Evolutionary conservation across 805 yeast genomes (phyloP).

Genomic region (Ogataea corticis): DNA sequence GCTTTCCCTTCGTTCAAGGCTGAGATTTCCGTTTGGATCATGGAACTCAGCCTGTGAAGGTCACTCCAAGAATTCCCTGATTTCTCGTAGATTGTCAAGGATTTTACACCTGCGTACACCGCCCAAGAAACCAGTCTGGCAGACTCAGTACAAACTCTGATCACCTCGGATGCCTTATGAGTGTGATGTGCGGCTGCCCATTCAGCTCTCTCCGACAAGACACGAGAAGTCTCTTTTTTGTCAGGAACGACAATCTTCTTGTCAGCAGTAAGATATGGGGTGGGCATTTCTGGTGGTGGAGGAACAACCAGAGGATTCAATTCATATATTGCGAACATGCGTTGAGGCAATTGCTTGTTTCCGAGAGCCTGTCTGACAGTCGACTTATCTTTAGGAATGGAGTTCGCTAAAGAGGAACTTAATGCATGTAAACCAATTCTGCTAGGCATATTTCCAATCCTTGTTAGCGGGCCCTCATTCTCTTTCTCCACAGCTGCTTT

Average conservation of each 20-base stretch:
- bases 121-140: slow-evolving; percentile 36
- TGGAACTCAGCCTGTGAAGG: slow-evolving; percentile 23
- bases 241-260: slow-evolving; percentile 41
- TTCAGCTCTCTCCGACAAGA: slow-evolving; percentile 37
- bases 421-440: slow-evolving; percentile 19
- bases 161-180: slow-evolving; percentile 43
- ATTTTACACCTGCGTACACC: slow-evolving; percentile 25
- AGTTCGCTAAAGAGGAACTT: slow-evolving; percentile 21
- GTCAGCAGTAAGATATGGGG: slow-evolving; percentile 44
- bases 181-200: slow-evolving; percentile 40
- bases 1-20: slow-evolving; percentile 19
- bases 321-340: slow-evolving; percentile 36
- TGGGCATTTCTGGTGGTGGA: slow-evolving; percentile 45
- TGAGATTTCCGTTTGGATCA: slow-evolving; percentile 29
- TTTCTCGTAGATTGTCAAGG: slow-evolving; percentile 29
- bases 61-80: slow-evolving; percentile 34
- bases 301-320: slow-evolving; percentile 30
- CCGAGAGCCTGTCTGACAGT: slow-evolving; percentile 19
- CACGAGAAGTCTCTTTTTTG: slow-evolving; percentile 35
- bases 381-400: slow-evolving; percentile 23
- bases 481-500: background rate
- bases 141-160: slow-evolving; percentile 39
- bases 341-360: slow-evolving; percentile 30
- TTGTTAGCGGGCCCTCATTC: slow-evolving; percentile 1
- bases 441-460: slow-evolving; percentile 16